A percentile compares a stretch with the other conserved stretches of the same genome.
phyloP scores from a whole-genome alignment of 345 rosid genomes.

The Raphanus raphanistrum region DNA sequence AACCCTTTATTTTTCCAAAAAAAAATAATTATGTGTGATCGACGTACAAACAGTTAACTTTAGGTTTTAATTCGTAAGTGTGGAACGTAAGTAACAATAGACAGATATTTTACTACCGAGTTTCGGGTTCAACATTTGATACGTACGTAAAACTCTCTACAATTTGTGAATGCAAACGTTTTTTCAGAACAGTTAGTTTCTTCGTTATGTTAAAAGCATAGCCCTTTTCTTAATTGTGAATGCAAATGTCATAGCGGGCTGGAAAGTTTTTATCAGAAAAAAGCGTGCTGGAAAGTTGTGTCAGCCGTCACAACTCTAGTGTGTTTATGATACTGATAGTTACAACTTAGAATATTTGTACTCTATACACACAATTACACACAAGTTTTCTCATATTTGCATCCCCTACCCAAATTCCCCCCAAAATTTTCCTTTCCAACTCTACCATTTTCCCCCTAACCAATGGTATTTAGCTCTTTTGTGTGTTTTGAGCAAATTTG shows the following conservation, averaged over 20 bases:
- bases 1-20: no score
- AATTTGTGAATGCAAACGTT: background rate
- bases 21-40: background rate
- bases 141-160: background rate
- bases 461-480: no score
- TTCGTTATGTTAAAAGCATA: no score
- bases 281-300: background rate
- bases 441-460: no score
- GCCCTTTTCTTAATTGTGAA: background rate
- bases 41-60: background rate
- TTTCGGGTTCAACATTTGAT: background rate
- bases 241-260: background rate
- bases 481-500: no score
- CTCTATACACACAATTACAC: no score
- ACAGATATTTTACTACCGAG: background rate
- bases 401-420: no score
- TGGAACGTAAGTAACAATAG: background rate
- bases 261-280: no score
- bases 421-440: no score
- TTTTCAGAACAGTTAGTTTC: no score
- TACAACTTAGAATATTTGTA: background rate
- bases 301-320: background rate
- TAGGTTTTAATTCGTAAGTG: background rate
- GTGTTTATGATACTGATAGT: background rate
- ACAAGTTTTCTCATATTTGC: no score